These are phyloP conservation scores for Anisodus acutangulus DNA, from an alignment of 257 asterid genomes.

Conservation along the genomic window DNA sequence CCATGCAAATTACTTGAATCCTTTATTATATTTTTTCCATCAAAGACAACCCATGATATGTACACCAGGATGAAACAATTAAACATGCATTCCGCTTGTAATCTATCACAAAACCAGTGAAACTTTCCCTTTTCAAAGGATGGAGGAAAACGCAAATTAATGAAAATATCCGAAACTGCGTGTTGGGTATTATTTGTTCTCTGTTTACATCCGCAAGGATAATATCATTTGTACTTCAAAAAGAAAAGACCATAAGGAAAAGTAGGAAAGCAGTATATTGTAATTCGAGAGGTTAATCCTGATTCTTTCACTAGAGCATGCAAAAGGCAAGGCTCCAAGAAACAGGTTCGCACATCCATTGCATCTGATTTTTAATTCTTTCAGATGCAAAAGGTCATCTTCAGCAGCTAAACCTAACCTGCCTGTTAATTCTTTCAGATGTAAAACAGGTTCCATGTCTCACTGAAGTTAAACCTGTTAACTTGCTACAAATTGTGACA, in stretches of 20 bases:
- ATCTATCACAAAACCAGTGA: not conserved
- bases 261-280: not conserved
- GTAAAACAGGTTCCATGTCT: not conserved
- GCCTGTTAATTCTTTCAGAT: conserved; percentile 1
- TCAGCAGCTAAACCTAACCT: not conserved
- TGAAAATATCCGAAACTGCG: not conserved
- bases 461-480: conserved; percentile 2
- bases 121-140: not conserved
- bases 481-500: conserved; percentile 3
- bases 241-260: not conserved
- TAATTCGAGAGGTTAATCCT: not conserved
- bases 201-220: conserved; percentile 4
- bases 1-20: not conserved
- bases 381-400: not conserved
- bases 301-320: not conserved
- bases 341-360: not conserved
- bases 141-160: not conserved
- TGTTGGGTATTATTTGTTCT: not conserved
- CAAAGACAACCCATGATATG: not conserved
- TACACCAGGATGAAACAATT: not conserved
- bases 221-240: not conserved
- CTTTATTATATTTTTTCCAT: not conserved
- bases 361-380: not conserved
- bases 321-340: not conserved
- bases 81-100: not conserved